Percentiles rank a stretch among this genome's conserved stretches.
Conservation (phyloP, 208 protist genomes). For the Phytomonas francai region DNA sequence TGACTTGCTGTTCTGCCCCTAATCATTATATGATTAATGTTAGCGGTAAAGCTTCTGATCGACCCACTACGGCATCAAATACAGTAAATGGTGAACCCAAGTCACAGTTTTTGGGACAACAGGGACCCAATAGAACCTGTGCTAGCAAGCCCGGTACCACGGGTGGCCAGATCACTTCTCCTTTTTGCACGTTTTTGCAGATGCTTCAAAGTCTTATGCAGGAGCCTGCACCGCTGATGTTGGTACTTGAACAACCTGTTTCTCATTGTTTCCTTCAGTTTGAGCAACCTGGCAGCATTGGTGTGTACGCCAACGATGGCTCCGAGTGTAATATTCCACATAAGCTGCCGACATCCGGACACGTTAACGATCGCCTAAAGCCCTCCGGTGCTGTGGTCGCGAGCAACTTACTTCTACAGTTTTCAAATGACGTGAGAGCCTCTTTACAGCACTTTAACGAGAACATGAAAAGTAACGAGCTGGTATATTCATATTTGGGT, state of each 20-base stretch:
- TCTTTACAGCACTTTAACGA: neutral
- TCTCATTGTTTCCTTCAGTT: neutral
- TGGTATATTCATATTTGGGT: neutral
- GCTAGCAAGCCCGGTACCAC: neutral
- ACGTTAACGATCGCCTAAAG: neutral
- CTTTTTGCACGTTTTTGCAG: neutral
- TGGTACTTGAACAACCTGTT: neutral
- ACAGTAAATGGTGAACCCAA: neutral
- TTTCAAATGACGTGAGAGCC: neutral
- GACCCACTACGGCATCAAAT: neutral
- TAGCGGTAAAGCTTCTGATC: constrained; percentile 7
- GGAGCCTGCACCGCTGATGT: neutral
- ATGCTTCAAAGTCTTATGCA: neutral
- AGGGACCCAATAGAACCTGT: neutral
- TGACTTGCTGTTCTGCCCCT: neutral
- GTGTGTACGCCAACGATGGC: neutral
- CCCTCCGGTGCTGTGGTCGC: neutral
- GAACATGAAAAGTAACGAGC: neutral
- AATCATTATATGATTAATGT: constrained; percentile 4
- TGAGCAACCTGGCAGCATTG: neutral
- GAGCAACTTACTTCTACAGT: neutral
- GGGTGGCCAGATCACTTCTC: neutral
- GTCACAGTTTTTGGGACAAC: neutral
- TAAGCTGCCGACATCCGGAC: neutral
- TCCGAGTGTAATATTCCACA: neutral